Evolutionary conservation across 495 filamentous ascomycete species (phyloP).

Genomic region (Amphirosellinia nigrospora): DNA sequence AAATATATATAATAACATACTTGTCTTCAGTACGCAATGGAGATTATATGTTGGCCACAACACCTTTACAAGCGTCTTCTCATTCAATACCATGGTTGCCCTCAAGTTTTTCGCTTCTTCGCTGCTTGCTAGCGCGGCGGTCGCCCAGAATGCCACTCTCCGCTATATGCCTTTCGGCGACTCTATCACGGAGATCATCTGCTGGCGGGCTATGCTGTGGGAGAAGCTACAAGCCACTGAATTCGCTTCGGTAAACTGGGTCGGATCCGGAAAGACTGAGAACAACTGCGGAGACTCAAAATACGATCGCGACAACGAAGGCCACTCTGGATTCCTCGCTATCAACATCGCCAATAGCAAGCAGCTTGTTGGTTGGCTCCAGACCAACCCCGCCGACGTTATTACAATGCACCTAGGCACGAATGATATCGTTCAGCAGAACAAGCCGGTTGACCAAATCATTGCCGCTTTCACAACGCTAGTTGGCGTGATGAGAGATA

Average conservation of each 20-base stretch:
- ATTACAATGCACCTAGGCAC: constrained; percentile 61
- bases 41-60: background rate
- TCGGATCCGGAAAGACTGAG: constrained; percentile 49
- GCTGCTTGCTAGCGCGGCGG: constrained; percentile 32
- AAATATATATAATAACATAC: constrained; percentile 1
- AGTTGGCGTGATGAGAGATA: constrained; percentile 50
- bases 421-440: constrained; percentile 57
- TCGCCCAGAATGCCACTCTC: constrained; percentile 40
- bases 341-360: constrained; percentile 56
- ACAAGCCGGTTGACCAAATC: constrained; percentile 48
- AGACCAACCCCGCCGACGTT: constrained; percentile 54
- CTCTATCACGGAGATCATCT: constrained; percentile 58
- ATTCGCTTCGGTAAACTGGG: constrained; percentile 51
- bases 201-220: constrained; percentile 56
- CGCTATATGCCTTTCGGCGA: constrained; percentile 59
- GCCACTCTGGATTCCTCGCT: constrained; percentile 59
- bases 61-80: background rate
- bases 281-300: constrained; percentile 46
- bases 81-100: constrained; percentile 30
- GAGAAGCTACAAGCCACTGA: constrained; percentile 51
- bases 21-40: background rate
- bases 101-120: constrained; percentile 31
- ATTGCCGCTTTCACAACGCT: constrained; percentile 55
- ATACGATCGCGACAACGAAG: constrained; percentile 59
- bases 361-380: constrained; percentile 57